Base-by-base conservation (phyloP, 345 rosid genomes). In the Brassica carinata region DNA sequence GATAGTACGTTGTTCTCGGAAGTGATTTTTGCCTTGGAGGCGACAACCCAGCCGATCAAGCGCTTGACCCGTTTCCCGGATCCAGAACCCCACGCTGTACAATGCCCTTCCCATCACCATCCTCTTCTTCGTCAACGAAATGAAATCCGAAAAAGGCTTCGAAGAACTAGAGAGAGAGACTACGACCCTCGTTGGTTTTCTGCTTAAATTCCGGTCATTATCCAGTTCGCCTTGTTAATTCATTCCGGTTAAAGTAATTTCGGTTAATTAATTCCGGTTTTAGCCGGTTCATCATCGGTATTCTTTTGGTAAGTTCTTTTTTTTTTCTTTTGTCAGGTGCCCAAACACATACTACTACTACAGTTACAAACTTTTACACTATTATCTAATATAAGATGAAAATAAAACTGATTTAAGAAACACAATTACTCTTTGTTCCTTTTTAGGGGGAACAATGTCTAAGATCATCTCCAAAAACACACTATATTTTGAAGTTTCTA, bases 31-130 rank as follows among this genome's bases (percentile, higher is more conserved):
- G 65, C 96, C 94, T 75, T 94, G 98, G 76, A 94, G 89, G 66
- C 97, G 98, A 86, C 94, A 87, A 40, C 97, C 98, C 48, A 94
- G 94, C 34, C 97, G 98, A 90, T 94, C 96, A 77, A 94, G 96
- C 2, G 97, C 97, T 79, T 92, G 98, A 51, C 98, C 97, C 33
- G 94, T 90, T 88, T 92, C 97, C 15, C 98, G 91, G 88, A 94
- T 89, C 98, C 98, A 94, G 84, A 94, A 89, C 64, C 97, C 98
- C 30, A 92, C 92, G 85, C 81, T 64, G 89, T 94, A 92, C 17
- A 94, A 79, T 55, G 97, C 98, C 77, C 72, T 87, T 31, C 93
- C 98, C 61, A 94, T 80, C 17, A 92, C 91, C 95, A 94, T 87
- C 65, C 1, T 27, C 14, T 26, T 45, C 67, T 43, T 43, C 11